Conservation (phyloP, 495 filamentous ascomycete species). For the Symbiotaphrina buchneri region DNA sequence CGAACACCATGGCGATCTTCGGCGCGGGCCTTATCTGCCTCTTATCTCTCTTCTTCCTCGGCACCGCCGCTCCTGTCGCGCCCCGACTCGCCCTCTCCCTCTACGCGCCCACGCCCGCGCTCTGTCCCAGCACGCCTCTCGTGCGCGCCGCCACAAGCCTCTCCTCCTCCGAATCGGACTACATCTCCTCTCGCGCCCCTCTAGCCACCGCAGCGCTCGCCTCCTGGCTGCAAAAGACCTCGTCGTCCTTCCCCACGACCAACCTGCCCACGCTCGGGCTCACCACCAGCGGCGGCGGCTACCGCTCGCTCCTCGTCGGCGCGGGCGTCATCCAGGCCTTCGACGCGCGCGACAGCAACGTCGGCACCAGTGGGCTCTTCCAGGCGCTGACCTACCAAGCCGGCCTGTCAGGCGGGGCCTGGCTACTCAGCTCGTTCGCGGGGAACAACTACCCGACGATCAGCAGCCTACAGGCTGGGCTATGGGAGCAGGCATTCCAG, state of each 20-base stretch:
- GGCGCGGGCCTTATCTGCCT: too few species aligned
- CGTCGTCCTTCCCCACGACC: slow-evolving; percentile 11
- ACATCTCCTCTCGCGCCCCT: slow-evolving; percentile 13
- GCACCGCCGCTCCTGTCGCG: too few species aligned
- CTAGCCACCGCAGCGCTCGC: slow-evolving; percentile 13
- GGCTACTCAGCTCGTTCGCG: slow-evolving; percentile 20
- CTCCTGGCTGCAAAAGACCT: slow-evolving; percentile 15
- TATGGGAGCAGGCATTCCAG: slow-evolving; percentile 17
- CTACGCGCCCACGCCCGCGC: too few species aligned
- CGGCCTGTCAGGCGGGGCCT: slow-evolving; percentile 22
- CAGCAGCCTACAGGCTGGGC: slow-evolving; percentile 10
- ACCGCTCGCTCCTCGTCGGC: slow-evolving; percentile 17
- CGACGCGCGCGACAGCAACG: slow-evolving; percentile 16
- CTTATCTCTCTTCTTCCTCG: too few species aligned
- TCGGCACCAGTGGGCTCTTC: slow-evolving; percentile 16
- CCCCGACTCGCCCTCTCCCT: too few species aligned
- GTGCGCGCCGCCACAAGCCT: slow-evolving; percentile 11
- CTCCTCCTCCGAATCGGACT: slow-evolving; percentile 9
- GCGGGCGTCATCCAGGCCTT: slow-evolving; percentile 22
- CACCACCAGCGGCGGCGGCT: slow-evolving; percentile 23
- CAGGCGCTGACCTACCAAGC: slow-evolving; percentile 22
- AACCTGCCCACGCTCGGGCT: slow-evolving; percentile 12
- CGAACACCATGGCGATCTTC: too few species aligned
- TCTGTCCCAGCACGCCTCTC: slow-evolving; percentile 12
- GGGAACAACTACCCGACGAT: slow-evolving; percentile 22